These are phyloP conservation scores for Microbotryomycetes sp. DNA, from an alignment of 1,284 basidiomycete species.

Conservation along the genomic window DNA sequence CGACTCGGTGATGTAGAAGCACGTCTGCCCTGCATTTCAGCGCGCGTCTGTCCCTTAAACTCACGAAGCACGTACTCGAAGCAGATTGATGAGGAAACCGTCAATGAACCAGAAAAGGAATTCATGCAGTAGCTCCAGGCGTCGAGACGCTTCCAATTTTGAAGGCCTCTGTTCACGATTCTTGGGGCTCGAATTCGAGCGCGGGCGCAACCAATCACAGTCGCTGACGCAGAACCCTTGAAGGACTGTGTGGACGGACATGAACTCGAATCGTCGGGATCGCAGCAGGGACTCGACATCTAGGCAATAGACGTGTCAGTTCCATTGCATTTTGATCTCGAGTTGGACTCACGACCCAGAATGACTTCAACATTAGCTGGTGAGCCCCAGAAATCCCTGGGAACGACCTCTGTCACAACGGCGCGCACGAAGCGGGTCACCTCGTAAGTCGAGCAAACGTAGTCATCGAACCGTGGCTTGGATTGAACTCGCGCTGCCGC, in stretches of 20 bases:
- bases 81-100: constrained; percentile 66
- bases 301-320: constrained; percentile 43
- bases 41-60: background rate
- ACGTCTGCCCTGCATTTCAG: constrained; percentile 52
- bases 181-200: constrained; percentile 39
- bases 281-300: constrained; percentile 65
- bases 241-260: constrained; percentile 69
- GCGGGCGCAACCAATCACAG: constrained; percentile 70
- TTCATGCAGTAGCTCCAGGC: constrained; percentile 69
- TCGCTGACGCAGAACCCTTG: constrained; percentile 69
- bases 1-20: constrained; percentile 91
- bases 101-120: constrained; percentile 92
- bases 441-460: constrained; percentile 57
- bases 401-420: constrained; percentile 63
- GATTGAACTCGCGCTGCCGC: constrained; percentile 44
- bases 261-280: constrained; percentile 68
- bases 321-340: background rate
- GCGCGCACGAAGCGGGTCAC: constrained; percentile 60
- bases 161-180: constrained; percentile 42
- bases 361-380: constrained; percentile 59
- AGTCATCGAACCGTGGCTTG: constrained; percentile 73
- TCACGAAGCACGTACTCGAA: constrained; percentile 53
- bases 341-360: constrained; percentile 51
- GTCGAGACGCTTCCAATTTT: constrained; percentile 61
- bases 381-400: constrained; percentile 70